phyloP scores from a whole-genome alignment of 2,329 filamentous ascomycete genomes.

The Colletotrichum filicis region DNA sequence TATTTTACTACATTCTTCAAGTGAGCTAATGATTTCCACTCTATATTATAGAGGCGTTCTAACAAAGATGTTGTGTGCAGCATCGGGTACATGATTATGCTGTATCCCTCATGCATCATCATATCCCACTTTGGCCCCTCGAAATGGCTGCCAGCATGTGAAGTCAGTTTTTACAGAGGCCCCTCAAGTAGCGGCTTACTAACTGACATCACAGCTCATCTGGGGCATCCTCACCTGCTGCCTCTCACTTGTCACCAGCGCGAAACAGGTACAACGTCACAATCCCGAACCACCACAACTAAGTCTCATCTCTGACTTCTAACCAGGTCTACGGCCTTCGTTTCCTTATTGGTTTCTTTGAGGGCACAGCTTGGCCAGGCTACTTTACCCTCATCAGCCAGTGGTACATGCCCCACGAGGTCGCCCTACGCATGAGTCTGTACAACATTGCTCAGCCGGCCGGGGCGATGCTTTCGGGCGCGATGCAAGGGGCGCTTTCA shows the following conservation, averaged over 20 bases:
- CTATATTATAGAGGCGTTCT: neutral
- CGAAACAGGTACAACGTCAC: slow-evolving; percentile 6
- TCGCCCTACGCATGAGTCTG: slow-evolving; percentile 62
- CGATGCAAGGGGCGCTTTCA: slow-evolving; percentile 62
- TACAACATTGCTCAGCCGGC: slow-evolving; percentile 63
- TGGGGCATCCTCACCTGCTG: slow-evolving; percentile 23
- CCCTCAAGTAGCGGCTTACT: neutral
- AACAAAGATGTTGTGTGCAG: neutral
- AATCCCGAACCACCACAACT: too few species aligned
- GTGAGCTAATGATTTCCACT: neutral
- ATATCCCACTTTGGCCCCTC: slow-evolving; percentile 42
- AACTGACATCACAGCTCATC: neutral
- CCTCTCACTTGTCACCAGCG: slow-evolving; percentile 4
- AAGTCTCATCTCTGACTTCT: neutral
- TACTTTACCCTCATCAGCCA: slow-evolving; percentile 51
- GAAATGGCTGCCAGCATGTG: slow-evolving; percentile 41
- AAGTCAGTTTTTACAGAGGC: slow-evolving; percentile 21
- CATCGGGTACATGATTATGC: slow-evolving; percentile 39
- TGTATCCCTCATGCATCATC: slow-evolving; percentile 42
- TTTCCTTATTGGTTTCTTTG: slow-evolving; percentile 55
- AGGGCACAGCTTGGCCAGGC: slow-evolving; percentile 44
- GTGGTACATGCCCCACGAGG: slow-evolving; percentile 50
- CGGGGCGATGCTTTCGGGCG: slow-evolving; percentile 66
- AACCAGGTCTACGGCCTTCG: slow-evolving; percentile 53
- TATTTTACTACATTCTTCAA: slow-evolving; percentile 39